Evolutionary conservation across 306 rosid species (phyloP), one percentile per base, ranked within the genome.

Genomic region (Luffa aegyptiaca): DNA sequence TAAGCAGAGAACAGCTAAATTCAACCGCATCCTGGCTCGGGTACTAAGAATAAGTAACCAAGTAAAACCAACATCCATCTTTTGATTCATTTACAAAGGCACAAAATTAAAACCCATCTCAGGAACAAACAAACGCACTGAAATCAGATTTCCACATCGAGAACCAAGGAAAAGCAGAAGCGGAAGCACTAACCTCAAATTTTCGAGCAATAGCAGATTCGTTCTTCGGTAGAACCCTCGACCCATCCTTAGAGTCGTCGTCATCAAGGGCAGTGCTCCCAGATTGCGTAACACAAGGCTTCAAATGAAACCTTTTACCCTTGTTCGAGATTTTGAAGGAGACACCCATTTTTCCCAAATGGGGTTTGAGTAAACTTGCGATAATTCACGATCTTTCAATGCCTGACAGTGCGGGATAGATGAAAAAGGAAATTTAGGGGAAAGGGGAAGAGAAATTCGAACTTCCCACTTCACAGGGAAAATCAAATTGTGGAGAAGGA

Each of bases 321-420:
- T 80, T 89, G 69, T 75, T 84, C 31, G 92, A 86, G 42, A 89
- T 86, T 83, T 89, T 89, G 77, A 89, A 89, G 46, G 92, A 89
- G 61, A 89, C 81, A 10, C 90, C 92, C 92, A 89, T 86, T 66
- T 17, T 66, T 9, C 21, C 20, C 39, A 58, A 69, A 52, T 11
- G 26, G 45, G 78, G 20, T 49, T 74, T 36, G 6, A 61, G 36
- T 63, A 51, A 18, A 39, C 57, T 73, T 12, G 45, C 13, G 61
- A 73, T 81, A 48, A 71, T 52, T 75, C 52, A 17, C 39, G 74
- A 35, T 58, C 63, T 33, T 46, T 1, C 12, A 45, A 70, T 6
- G 37, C 37, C 37, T 12, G 42, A 49, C 44, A 6, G 21, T 58
- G 77, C 42, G 83, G 41, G 17, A 62, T n/a, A 36, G 72, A 71